Conservation (phyloP, 257 asterid species). For the Nicotiana attenuata region DNA sequence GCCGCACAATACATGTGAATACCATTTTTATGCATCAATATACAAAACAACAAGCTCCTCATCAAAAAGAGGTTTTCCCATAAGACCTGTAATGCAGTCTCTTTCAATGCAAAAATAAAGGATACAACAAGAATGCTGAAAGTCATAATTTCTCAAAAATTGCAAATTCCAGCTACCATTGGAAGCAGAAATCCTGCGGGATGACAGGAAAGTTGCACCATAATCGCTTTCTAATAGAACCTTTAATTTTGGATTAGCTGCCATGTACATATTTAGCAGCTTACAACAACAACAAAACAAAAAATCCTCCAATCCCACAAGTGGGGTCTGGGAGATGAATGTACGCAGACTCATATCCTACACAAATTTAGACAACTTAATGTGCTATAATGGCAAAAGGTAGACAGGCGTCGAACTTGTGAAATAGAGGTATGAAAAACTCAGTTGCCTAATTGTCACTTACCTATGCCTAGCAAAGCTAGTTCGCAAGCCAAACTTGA, state of each 20-base stretch:
- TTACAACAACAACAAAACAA: not conserved
- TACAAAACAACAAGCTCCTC: not conserved
- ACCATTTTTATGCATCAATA: not conserved
- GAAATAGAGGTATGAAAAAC: not conserved
- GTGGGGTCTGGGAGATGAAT: too few relatives aligned
- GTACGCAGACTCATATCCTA: too few relatives aligned
- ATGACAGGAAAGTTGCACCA: not conserved
- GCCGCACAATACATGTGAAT: not conserved
- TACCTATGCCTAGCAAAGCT: not conserved
- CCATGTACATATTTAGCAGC: not conserved
- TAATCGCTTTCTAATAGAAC: not conserved
- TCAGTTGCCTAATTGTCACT: not conserved
- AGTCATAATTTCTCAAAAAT: not conserved
- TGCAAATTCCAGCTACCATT: not conserved
- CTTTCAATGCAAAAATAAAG: not conserved
- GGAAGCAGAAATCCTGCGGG: not conserved
- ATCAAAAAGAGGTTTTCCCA: not conserved
- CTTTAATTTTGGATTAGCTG: not conserved
- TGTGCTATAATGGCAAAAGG: not conserved
- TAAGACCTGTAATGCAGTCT: not conserved
- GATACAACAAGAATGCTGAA: not conserved
- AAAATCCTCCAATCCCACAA: too few relatives aligned
- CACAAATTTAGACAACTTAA: not conserved
- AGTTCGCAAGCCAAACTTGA: not conserved
- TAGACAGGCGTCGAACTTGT: not conserved